Percentiles rank a stretch among this genome's conserved stretches.
Evolutionary conservation across 73 alveolate genomes (phyloP).

Genomic region (Tetrahymena malaccensis): DNA sequence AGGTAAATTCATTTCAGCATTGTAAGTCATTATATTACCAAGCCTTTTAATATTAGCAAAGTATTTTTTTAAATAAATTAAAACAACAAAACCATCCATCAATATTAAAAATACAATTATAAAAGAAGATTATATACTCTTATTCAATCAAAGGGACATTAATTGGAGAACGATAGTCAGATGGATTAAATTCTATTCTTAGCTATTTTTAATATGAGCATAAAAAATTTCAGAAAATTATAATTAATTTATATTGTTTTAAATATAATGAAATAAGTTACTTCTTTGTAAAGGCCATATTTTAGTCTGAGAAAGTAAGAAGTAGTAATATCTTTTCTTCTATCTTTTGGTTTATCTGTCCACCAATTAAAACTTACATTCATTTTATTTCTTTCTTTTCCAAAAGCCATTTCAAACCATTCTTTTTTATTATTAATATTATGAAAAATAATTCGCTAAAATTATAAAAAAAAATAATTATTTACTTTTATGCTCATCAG

Average conservation of each 20-base stretch:
- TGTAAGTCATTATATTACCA: not conserved
- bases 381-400: constrained; percentile 21
- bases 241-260: not conserved
- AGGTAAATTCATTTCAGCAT: constrained; percentile 14
- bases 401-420: constrained; percentile 39
- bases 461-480: not conserved
- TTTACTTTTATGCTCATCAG: not conserved
- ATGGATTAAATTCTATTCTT: constrained; percentile 10
- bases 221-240: too few relatives aligned
- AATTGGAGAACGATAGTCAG: constrained; percentile 2
- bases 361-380: not conserved
- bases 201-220: not conserved
- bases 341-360: not conserved
- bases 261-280: not conserved
- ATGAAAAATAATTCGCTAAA: not conserved
- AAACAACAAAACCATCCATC: too few relatives aligned
- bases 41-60: not conserved
- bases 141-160: not conserved
- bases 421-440: not conserved
- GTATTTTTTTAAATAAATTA: too few relatives aligned
- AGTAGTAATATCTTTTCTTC: not conserved
- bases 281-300: constrained; percentile 17
- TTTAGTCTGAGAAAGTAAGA: not conserved
- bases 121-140: not conserved
- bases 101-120: not conserved